phyloP scores from a whole-genome alignment of 2,329 filamentous ascomycete genomes.

The Dothideomycetidae sp. region DNA sequence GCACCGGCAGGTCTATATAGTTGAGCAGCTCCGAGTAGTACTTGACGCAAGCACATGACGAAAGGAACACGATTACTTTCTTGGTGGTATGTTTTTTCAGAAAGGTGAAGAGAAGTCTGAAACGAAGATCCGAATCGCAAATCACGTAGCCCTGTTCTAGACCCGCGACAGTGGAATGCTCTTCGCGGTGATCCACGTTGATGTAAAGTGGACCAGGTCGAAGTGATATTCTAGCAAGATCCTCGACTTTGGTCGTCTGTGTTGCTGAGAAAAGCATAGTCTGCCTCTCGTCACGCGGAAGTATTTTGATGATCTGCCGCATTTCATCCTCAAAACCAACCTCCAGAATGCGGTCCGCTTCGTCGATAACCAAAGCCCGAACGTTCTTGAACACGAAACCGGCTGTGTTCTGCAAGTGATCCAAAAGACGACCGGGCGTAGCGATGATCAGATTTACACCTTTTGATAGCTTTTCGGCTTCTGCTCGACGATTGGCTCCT shows the following conservation, averaged over 20 bases:
- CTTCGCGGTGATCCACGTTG: conserved; percentile 83
- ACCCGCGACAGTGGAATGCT: conserved; percentile 83
- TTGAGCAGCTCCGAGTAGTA: conserved; percentile 93
- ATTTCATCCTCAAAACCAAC: conserved; percentile 99
- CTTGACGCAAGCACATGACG: conserved; percentile 67
- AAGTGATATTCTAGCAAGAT: conserved; percentile 85
- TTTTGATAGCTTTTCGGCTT: conserved; percentile 86
- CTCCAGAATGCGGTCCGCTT: conserved; percentile 91
- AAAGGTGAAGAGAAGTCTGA: conserved; percentile 87
- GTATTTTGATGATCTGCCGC: conserved; percentile 86
- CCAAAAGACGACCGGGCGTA: conserved; percentile 80
- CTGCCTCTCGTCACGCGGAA: conserved; percentile 74
- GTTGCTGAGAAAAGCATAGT: conserved; percentile 98
- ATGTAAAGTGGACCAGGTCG: conserved; percentile 86
- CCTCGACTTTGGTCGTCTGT: conserved; percentile 96
- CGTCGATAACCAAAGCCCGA: conserved; percentile 84
- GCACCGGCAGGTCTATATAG: conserved; percentile 85
- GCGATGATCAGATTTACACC: conserved; percentile 91
- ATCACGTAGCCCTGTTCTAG: conserved; percentile 93
- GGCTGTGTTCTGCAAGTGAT: conserved; percentile 86
- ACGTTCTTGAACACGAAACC: conserved; percentile 86
- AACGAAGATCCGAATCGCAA: conserved; percentile 85
- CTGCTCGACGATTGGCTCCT: conserved; percentile 77
- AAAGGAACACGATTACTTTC: conserved; percentile 96
- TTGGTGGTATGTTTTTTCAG: conserved; percentile 84